These are phyloP conservation scores for Sphaerulina populicola DNA, from an alignment of 2,329 filamentous ascomycete species.

Conservation along the genomic window DNA sequence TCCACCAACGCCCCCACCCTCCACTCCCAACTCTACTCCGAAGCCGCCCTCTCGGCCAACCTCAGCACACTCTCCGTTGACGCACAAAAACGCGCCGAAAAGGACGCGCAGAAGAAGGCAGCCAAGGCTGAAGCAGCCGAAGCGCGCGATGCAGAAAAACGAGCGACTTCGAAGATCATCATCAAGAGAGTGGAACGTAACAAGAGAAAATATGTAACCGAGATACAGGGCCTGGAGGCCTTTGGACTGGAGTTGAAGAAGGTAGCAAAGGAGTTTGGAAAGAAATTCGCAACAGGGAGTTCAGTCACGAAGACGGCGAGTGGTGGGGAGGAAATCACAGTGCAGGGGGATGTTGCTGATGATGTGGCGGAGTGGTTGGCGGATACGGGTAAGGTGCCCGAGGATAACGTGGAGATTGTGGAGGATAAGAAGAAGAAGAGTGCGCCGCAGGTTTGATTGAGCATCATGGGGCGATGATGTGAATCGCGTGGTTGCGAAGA, in stretches of 20 bases:
- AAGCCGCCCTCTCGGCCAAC: constrained; percentile 65
- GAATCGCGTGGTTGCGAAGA: background rate
- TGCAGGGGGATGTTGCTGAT: constrained; percentile 92
- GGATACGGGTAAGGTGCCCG: constrained; percentile 81
- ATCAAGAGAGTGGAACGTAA: constrained; percentile 98
- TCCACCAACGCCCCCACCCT: constrained; percentile 63
- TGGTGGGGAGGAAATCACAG: constrained; percentile 83
- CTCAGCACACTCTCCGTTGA: constrained; percentile 80
- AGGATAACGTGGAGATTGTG: constrained; percentile 88
- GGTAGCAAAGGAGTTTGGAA: constrained; percentile 69
- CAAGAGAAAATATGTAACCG: constrained; percentile 94
- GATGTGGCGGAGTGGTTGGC: constrained; percentile 86
- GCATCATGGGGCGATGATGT: background rate
- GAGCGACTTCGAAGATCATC: constrained; percentile 70
- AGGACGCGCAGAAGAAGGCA: constrained; percentile 94
- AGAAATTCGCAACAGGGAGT: constrained; percentile 93
- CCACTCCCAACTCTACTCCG: constrained; percentile 75
- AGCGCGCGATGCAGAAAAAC: constrained; percentile 70
- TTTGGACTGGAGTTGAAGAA: constrained; percentile 94
- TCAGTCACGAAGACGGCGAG: constrained; percentile 79
- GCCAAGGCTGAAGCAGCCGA: constrained; percentile 86
- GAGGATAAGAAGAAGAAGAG: constrained; percentile 93
- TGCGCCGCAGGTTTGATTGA: background rate
- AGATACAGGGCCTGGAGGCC: constrained; percentile 79
- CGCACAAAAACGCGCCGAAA: constrained; percentile 87